These are phyloP conservation scores for Solanum appendiculatum DNA, from an alignment of 257 asterid genomes.

Conservation along the genomic window DNA sequence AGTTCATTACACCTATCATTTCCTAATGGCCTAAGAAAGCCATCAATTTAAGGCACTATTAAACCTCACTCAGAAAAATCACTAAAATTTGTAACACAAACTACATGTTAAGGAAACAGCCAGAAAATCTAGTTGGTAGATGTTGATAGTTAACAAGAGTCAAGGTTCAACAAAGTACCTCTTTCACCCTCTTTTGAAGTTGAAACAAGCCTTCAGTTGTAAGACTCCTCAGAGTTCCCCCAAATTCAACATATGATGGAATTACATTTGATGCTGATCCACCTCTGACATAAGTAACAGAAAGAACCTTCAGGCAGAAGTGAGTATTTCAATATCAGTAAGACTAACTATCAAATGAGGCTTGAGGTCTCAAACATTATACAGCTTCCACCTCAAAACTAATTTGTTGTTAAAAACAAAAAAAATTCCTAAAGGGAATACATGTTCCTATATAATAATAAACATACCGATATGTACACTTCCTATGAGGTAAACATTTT, in stretches of 20 bases:
- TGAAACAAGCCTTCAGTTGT: constrained; percentile 61
- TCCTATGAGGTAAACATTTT: background rate
- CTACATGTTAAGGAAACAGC: background rate
- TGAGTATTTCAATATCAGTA: background rate
- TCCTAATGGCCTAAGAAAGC: background rate
- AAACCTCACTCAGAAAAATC: background rate
- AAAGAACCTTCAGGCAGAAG: constrained; percentile 51
- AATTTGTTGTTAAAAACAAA: background rate
- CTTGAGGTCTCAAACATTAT: background rate
- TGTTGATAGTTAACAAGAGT: background rate
- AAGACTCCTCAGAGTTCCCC: constrained; percentile 81
- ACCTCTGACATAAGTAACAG: constrained; percentile 67
- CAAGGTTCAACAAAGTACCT: constrained; percentile 27
- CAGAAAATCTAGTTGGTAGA: background rate
- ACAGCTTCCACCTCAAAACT: background rate
- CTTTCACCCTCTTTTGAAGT: constrained; percentile 68
- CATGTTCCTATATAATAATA: background rate
- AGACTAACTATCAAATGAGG: background rate
- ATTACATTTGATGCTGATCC: constrained; percentile 56
- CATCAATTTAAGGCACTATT: background rate
- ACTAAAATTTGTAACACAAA: background rate
- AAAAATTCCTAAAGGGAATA: background rate
- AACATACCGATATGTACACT: background rate
- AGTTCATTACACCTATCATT: background rate
- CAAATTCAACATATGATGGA: constrained; percentile 52